Evolutionary conservation across 108 stramenopile genomes (phyloP).

Genomic region (Cyclostephanos tholiformis): DNA sequence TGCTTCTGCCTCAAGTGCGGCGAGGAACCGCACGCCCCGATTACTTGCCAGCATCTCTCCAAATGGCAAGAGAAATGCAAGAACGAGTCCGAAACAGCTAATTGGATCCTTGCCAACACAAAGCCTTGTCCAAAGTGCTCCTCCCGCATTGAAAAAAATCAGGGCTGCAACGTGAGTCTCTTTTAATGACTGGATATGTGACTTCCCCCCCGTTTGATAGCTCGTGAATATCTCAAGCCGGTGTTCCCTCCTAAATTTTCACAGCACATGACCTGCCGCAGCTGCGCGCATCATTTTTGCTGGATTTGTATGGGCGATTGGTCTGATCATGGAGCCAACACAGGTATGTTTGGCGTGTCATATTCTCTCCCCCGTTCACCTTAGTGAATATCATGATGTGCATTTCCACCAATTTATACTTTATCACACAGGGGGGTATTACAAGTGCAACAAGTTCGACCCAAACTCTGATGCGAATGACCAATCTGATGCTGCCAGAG

Average conservation of each 20-base stretch:
- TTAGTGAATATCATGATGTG: not conserved
- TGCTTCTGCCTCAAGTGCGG: constrained; percentile 92
- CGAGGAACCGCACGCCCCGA: constrained; percentile 95
- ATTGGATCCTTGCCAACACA: constrained; percentile 99
- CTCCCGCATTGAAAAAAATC: constrained; percentile 98
- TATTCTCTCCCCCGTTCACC: not conserved
- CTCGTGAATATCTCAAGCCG: not conserved
- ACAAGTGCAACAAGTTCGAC: constrained; percentile 96
- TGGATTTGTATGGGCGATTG: constrained; percentile 99
- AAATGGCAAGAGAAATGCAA: constrained; percentile 94
- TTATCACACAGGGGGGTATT: constrained; percentile 93
- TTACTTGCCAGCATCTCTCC: constrained; percentile 74
- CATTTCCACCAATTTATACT: not conserved
- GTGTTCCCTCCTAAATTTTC: not conserved
- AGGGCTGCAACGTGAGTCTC: constrained; percentile 86
- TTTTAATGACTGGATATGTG: not conserved
- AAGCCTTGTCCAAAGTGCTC: constrained; percentile 97
- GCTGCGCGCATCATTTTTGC: constrained; percentile 93
- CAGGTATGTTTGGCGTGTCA: constrained; percentile 53
- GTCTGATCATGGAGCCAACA: constrained; percentile 94
- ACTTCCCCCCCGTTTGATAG: not conserved
- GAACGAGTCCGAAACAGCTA: constrained; percentile 97
- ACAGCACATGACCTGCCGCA: constrained; percentile 90
- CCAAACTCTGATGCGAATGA: constrained; percentile 43
- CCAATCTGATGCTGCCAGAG: constrained; percentile 79